phyloP scores from a whole-genome alignment of 2,329 filamentous ascomycete genomes.

The Stagonosporopsis chrysanthemi region DNA sequence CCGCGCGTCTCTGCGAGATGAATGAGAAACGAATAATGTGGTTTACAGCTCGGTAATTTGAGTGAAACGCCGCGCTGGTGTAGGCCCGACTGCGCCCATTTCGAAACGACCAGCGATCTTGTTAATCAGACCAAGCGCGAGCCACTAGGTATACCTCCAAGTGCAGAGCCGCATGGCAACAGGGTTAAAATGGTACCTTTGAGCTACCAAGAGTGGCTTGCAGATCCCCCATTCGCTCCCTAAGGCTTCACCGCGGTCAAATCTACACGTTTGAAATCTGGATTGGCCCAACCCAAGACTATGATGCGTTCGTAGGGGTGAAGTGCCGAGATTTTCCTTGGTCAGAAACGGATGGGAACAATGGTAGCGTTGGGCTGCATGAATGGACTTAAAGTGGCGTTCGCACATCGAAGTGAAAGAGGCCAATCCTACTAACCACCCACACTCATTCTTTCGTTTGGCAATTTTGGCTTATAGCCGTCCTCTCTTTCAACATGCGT shows the following conservation, averaged over 20 bases:
- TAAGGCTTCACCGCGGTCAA: constrained; percentile 15
- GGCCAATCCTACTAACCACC: neutral
- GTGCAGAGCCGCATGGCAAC: neutral
- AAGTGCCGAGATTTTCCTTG: constrained; percentile 4
- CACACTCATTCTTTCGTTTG: constrained; percentile 18
- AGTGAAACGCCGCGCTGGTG: constrained; percentile 8
- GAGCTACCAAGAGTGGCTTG: neutral
- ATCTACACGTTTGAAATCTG: constrained; percentile 2
- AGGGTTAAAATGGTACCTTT: neutral
- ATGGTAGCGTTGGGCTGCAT: neutral
- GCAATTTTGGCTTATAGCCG: constrained; percentile 22
- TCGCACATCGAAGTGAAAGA: neutral
- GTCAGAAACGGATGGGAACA: neutral
- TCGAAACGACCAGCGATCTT: constrained; percentile 10
- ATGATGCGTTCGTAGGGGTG: constrained; percentile 11
- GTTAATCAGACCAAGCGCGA: neutral
- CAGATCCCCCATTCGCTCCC: constrained; percentile 11
- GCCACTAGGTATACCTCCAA: neutral
- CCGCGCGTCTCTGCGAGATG: constrained; percentile 5
- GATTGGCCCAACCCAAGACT: neutral
- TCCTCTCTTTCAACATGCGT: constrained; percentile 37
- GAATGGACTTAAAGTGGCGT: neutral
- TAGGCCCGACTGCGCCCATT: constrained; percentile 13
- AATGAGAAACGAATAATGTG: neutral
- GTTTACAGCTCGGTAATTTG: constrained; percentile 11